Base-by-base conservation (phyloP, 2,329 filamentous ascomycete genomes). In the Arthrobotrys conoides region DNA sequence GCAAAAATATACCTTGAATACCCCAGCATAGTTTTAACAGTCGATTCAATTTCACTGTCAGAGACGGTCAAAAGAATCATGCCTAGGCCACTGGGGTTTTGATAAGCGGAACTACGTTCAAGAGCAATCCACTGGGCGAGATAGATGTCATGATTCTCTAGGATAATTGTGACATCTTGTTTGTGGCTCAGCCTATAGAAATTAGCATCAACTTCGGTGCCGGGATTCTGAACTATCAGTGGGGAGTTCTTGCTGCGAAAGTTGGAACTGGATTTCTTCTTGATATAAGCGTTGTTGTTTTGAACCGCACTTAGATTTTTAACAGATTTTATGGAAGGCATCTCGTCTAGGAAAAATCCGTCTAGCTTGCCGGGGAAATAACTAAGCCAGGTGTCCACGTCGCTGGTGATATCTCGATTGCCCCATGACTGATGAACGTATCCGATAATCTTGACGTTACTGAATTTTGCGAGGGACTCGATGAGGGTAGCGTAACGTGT, bases 351-450 rank as follows among this genome's bases (percentile, higher is more conserved):
- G 27, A 76, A 76, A 46, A 76, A 76, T 1, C 72, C 72, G 27
- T 76, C 72, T 3, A 76, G 33, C 30, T 76, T 51, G 2, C 69
- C 46, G 2, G 72, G 72, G 30, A 76, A 76, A 14, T 76, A 59
- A 16, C 33, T 65, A 2, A 76, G 16, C 72, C 72, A 76, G 1
- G 66, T 76, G 46, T 76, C 22, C 12, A 71, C 44, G 18, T 76
- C 72, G 12, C n/a, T 16, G 3, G 48, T 57, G 16, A 76, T 76
- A 61, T 66, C 59, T 27, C 72, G 55, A n/a, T 12, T 20, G 10
- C 72, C 72, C 72, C 72, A 76, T n/a, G 72, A 66, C 27, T 76
- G 72, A 20, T 76, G 72, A 27, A 76, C 30, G n/a, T 76, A 76
- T 59, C 72, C 72, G 5, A 76, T 10, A 16, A 76, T 51, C 2